A percentile compares a stretch with the other conserved stretches of the same genome.
phyloP scores from a whole-genome alignment of 2,329 filamentous ascomycete genomes.

The Exophiala aquamarina region DNA sequence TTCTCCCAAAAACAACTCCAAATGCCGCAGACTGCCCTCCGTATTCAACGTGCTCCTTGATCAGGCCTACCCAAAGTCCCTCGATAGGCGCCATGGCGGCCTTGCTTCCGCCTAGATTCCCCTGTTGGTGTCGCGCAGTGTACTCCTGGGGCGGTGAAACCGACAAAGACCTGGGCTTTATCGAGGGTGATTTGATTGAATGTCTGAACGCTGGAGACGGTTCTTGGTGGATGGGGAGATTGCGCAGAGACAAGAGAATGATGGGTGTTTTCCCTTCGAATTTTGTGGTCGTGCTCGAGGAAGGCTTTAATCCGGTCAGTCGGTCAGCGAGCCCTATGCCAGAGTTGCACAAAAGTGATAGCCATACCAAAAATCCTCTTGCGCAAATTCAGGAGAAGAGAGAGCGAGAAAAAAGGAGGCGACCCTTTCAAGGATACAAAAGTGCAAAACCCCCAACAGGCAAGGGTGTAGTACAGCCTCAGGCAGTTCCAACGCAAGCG shows the following conservation, averaged over 20 bases:
- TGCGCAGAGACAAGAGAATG: conserved; percentile 85
- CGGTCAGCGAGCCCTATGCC: conserved; percentile 54
- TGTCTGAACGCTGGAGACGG: conserved; percentile 97
- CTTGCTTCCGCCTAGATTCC: conserved; percentile 72
- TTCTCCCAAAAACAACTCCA: conserved; percentile 2
- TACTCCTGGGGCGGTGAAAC: conserved; percentile 96
- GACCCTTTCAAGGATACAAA: conserved; percentile 65
- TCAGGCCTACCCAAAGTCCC: neutral
- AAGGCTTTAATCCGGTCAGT: conserved; percentile 72
- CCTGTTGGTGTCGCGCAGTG: conserved; percentile 86
- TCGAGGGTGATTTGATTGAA: conserved; percentile 97
- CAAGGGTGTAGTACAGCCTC: conserved; percentile 25
- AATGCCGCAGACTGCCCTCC: conserved; percentile 11
- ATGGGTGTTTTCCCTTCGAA: conserved; percentile 95
- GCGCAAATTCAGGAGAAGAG: conserved; percentile 40
- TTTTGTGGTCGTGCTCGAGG: conserved; percentile 87
- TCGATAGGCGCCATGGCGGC: conserved; percentile 26
- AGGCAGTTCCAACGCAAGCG: conserved; percentile 28
- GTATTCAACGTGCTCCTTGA: conserved; percentile 5
- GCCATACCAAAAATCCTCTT: conserved; percentile 29
- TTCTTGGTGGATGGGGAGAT: conserved; percentile 94
- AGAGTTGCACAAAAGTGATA: conserved; percentile 45
- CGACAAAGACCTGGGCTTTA: conserved; percentile 91
- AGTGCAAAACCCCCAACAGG: conserved; percentile 41
- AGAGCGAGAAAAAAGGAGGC: conserved; percentile 60